Base-by-base conservation (phyloP, 768 basidiomycete genomes). In the Tulasnella sp. region DNA sequence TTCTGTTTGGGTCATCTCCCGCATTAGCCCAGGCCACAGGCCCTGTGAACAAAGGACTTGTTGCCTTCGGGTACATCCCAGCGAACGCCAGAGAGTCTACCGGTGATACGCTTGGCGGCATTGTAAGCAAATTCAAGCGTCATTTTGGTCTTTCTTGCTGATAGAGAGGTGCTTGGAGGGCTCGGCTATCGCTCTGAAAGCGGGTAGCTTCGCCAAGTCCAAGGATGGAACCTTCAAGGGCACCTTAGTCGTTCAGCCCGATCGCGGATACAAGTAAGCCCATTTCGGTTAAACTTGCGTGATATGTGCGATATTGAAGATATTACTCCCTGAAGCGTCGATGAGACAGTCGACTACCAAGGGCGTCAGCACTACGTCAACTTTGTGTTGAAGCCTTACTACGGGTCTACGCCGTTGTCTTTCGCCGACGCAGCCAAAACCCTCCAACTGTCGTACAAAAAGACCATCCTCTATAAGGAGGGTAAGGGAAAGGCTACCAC, bases 31-130 rank as follows among this genome's bases (percentile, higher is more conserved):
- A 10, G 38, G 12, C 38, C 3, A 42, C 75, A n/a, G 42, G 1
- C 18, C 58, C 48, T 24, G 68, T 73, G 0, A 79, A 72, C 71
- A 79, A 91, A 89, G 90, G 90, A 27, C 82, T 91, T 0, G 90
- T 91, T 18, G 91, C 86, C 0, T 91, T 91, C 82, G 91, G 91
- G 6, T 84, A 88, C n/a, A 91, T 92, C 76, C 89, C 90, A 1
- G 88, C 90, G 2, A 86, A 90, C 82, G 88, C 89, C 80, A 86
- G 80, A 7, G 91, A 91, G 39, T 90, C 89, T 0, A 90, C 88
- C 0, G 89, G 86, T 1, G 89, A 91, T 80, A 91, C 90, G 0
- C 80, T 91, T 9, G 91, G 92, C 34, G 91, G 90, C 14, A 87
- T 91, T 27, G 91, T 91, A 21, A 39, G 56, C 44, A 2, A 44